Evolutionary conservation across 441 rosid genomes (phyloP).

Genomic region (Iberis amara): DNA sequence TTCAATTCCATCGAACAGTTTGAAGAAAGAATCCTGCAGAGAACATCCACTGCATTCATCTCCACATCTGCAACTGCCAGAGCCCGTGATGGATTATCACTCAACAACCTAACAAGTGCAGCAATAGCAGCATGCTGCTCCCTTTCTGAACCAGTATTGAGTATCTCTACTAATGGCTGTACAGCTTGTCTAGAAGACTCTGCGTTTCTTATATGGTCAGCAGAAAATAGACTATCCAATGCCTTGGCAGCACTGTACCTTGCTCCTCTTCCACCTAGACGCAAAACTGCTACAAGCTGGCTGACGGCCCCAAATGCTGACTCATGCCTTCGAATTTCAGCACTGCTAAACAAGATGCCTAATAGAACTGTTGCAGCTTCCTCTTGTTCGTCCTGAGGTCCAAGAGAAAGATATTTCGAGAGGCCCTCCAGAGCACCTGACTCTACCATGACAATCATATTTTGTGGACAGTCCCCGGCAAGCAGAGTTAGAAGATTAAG

Average conservation of each 20-base stretch:
- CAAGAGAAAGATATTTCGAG: conserved; percentile 96
- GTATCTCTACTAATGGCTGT: conserved; percentile 98
- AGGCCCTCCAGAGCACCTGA: conserved; percentile 95
- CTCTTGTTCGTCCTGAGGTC: conserved; percentile 97
- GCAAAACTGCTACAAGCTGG: conserved; percentile 96
- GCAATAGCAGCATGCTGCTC: conserved; percentile 99
- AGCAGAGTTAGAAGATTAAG: conserved; percentile 90
- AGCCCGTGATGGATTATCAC: conserved; percentile 95
- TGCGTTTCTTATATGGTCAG: conserved; percentile 97
- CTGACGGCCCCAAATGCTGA: conserved; percentile 92
- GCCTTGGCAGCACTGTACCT: conserved; percentile 98
- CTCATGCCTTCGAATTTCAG: conserved; percentile 97
- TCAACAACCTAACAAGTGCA: conserved; percentile 88
- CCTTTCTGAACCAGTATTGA: conserved; percentile 86
- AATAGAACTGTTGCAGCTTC: conserved; percentile 98
- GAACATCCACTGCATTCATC: conserved; percentile 98
- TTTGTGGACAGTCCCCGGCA: conserved; percentile 85
- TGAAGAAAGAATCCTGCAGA: conserved; percentile 95
- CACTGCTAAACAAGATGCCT: conserved; percentile 81
- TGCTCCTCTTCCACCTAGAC: conserved; percentile 97
- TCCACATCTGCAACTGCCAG: conserved; percentile 97
- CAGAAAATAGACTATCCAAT: conserved; percentile 90
- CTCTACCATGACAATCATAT: conserved; percentile 95
- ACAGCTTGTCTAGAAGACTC: conserved; percentile 92
- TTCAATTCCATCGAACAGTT: conserved; percentile 90